Percentiles rank a stretch among this genome's conserved stretches.
phyloP scores from a whole-genome alignment of 805 yeast genomes.

The Wickerhamiella alocasiicola region DNA sequence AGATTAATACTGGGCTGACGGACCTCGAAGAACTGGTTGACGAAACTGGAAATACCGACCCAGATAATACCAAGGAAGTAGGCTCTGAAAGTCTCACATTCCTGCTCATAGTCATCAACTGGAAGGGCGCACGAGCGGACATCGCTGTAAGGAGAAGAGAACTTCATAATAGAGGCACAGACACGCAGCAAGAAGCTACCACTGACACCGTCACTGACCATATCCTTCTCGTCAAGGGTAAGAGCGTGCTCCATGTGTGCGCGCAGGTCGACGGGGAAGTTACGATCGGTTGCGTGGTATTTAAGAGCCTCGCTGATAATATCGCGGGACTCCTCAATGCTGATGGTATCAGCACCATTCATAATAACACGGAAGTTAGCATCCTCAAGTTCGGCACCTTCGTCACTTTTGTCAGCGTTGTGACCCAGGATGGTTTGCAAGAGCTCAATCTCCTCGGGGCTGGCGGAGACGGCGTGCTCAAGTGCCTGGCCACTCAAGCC shows the following conservation, averaged over 20 bases:
- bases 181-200: conserved; percentile 22
- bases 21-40: conserved; percentile 44
- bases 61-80: conserved; percentile 39
- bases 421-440: conserved; percentile 2
- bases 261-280: conserved; percentile 6
- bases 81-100: conserved; percentile 40
- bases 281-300: conserved; percentile 8
- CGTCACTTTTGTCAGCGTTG: neutral
- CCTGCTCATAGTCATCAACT: conserved; percentile 33
- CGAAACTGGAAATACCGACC: conserved; percentile 42
- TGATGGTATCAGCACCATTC: neutral
- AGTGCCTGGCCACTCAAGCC: no score
- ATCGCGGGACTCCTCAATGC: neutral
- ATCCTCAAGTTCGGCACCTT: neutral
- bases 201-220: neutral
- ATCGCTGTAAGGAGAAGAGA: conserved; percentile 47
- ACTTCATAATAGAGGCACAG: conserved; percentile 32
- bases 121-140: conserved; percentile 45
- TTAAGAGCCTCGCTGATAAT: neutral
- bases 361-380: conserved; percentile 1
- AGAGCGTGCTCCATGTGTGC: conserved; percentile 1
- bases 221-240: conserved; percentile 5
- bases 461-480: no score
- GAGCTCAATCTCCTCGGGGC: conserved; percentile 4
- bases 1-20: conserved; percentile 44